These are phyloP conservation scores for Nitzschia inconspicua DNA, from an alignment of 108 stramenopile genomes.

Conservation along the genomic window DNA sequence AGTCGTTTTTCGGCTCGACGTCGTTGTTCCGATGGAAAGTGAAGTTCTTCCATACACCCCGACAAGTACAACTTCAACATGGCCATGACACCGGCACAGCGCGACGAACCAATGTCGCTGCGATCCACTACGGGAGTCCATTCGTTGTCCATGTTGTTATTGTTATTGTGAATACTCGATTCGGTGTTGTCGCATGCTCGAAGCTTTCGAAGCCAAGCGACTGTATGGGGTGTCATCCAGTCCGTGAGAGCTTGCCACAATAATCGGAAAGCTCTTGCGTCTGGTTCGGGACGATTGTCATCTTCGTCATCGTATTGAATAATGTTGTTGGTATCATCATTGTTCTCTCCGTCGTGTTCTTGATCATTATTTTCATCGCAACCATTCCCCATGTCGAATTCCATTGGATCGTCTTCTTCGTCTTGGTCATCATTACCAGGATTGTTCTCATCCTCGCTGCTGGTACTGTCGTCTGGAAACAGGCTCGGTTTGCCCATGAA, in stretches of 20 bases:
- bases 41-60: constrained; percentile 48
- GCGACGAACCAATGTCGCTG: constrained; percentile 58
- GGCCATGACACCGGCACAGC: constrained; percentile 66
- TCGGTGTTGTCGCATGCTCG: neutral
- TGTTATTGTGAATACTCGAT: neutral
- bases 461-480: constrained; percentile 24
- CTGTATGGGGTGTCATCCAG: constrained; percentile 46
- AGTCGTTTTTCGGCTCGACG: constrained; percentile 48
- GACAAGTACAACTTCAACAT: constrained; percentile 62
- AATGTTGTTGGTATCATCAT: constrained; percentile 1
- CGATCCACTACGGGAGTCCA: constrained; percentile 29
- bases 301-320: constrained; percentile 13
- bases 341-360: constrained; percentile 17
- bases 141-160: neutral
- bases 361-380: neutral
- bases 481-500: constrained; percentile 25
- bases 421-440: constrained; percentile 7
- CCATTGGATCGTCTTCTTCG: constrained; percentile 21
- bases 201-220: constrained; percentile 9
- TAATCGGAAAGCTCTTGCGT: constrained; percentile 23
- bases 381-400: constrained; percentile 20
- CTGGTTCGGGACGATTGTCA: neutral
- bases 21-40: constrained; percentile 3
- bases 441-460: constrained; percentile 6
- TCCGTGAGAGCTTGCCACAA: constrained; percentile 39